These are phyloP conservation scores for Termitomyces bulborhizus DNA, from an alignment of 768 basidiomycete species.

Conservation along the genomic window DNA sequence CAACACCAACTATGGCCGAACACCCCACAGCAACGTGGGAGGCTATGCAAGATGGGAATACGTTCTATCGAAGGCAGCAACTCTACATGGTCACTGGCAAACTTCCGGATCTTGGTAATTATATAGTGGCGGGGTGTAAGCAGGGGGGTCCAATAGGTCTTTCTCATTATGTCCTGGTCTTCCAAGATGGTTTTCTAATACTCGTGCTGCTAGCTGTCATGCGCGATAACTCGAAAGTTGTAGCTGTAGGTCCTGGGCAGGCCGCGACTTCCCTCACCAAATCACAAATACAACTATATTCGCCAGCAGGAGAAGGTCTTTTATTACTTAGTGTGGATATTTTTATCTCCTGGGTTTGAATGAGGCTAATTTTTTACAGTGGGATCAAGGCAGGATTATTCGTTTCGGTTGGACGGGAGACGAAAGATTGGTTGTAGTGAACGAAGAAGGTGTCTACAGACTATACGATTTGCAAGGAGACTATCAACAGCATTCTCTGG, in stretches of 20 bases:
- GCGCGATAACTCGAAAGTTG: constrained; percentile 75
- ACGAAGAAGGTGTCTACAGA: constrained; percentile 90
- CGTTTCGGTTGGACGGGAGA: constrained; percentile 82
- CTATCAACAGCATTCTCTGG: constrained; percentile 82
- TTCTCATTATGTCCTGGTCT: constrained; percentile 8
- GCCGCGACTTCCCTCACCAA: constrained; percentile 53
- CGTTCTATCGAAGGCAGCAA: constrained; percentile 83
- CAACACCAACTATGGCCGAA: constrained; percentile 38
- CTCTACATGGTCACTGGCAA: constrained; percentile 80
- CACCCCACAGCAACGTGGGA: constrained; percentile 87
- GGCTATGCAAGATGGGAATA: constrained; percentile 79
- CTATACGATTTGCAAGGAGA: constrained; percentile 84
- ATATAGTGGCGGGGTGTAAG: constrained; percentile 72
- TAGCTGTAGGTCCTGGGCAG: constrained; percentile 51
- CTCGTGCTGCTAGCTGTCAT: constrained; percentile 59
- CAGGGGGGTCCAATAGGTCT: constrained; percentile 89
- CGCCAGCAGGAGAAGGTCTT: constrained; percentile 73
- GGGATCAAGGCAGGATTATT: constrained; percentile 84
- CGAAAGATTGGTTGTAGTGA: constrained; percentile 77
- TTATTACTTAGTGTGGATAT: constrained; percentile 68
- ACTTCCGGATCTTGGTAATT: constrained; percentile 72
- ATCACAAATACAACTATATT: constrained; percentile 83
- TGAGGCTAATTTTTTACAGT: constrained; percentile 40
- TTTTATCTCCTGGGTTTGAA: constrained; percentile 12
- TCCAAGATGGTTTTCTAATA: neutral